A percentile compares a stretch with the other conserved stretches of the same genome.
These are phyloP conservation scores for Sparassis latifolia DNA, from an alignment of 1,284 basidiomycete genomes.

Conservation along the genomic window DNA sequence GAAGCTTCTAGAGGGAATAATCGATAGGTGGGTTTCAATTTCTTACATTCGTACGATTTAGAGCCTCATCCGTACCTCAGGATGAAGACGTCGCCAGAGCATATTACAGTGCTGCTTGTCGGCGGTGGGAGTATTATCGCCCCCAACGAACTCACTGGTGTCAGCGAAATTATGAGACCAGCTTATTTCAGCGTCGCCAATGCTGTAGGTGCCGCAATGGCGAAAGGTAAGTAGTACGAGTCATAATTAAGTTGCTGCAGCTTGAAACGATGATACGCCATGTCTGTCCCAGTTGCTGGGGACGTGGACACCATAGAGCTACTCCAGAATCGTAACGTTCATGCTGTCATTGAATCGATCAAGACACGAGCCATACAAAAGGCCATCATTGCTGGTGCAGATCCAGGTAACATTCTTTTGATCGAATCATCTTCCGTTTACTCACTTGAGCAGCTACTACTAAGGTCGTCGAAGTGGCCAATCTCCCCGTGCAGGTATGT, in stretches of 20 bases:
- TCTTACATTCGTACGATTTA: too few relatives aligned
- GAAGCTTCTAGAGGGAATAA: slow-evolving; percentile 40
- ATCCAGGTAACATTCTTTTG: slow-evolving; percentile 18
- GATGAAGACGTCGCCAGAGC: slow-evolving; percentile 54
- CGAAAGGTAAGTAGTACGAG: slow-evolving; percentile 26
- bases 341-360: slow-evolving; percentile 33
- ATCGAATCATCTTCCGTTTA: background rate
- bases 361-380: slow-evolving; percentile 39
- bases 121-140: slow-evolving; percentile 46
- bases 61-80: slow-evolving; percentile 5
- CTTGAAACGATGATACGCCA: background rate
- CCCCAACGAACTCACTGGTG: slow-evolving; percentile 37
- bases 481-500: slow-evolving; percentile 34
- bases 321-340: slow-evolving; percentile 31
- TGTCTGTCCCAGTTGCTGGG: slow-evolving; percentile 18
- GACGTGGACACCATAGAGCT: slow-evolving; percentile 38
- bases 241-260: background rate
- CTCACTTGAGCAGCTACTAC: slow-evolving; percentile 18
- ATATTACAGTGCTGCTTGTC: slow-evolving; percentile 42
- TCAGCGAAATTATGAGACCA: slow-evolving; percentile 41
- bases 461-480: slow-evolving; percentile 41
- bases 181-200: slow-evolving; percentile 48
- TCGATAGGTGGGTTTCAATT: slow-evolving; percentile 20
- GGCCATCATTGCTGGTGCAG: slow-evolving; percentile 40
- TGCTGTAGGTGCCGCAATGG: slow-evolving; percentile 48